Percentiles rank a stretch among this genome's conserved stretches.
Conservation (phyloP, 768 basidiomycete genomes). For the Serpula lacrymans region DNA sequence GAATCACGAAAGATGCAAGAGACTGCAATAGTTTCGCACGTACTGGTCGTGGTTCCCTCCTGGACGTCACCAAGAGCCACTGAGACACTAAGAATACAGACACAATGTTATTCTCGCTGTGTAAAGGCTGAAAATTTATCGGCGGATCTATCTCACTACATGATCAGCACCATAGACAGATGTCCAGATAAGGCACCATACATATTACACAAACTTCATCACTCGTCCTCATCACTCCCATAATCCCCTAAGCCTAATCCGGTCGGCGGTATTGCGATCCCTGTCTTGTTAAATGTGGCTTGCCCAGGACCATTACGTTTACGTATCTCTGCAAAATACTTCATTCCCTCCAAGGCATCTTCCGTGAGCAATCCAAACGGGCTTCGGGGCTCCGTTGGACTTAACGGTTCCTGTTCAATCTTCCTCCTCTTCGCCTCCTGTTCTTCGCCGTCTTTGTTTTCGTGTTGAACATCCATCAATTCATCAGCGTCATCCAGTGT, state of each 20-base stretch:
- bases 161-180: too few species aligned
- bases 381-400: slow-evolving; percentile 30
- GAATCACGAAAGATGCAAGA: too few species aligned
- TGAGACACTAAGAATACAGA: too few species aligned
- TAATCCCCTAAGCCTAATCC: slow-evolving; percentile 71
- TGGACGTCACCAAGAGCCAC: too few species aligned
- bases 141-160: too few species aligned
- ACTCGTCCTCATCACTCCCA: slow-evolving; percentile 69
- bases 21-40: too few species aligned
- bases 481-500: slow-evolving; percentile 34
- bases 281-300: background rate
- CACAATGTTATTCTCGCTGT: too few species aligned
- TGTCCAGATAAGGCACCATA: too few species aligned
- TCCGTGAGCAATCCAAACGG: slow-evolving; percentile 66
- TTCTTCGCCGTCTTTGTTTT: slow-evolving; percentile 34
- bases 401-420: slow-evolving; percentile 24
- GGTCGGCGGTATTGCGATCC: slow-evolving; percentile 29
- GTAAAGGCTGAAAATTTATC: too few species aligned
- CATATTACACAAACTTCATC: slow-evolving; percentile 10
- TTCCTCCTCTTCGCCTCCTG: slow-evolving; percentile 37
- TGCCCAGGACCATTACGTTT: slow-evolving; percentile 49
- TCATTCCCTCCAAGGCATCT: slow-evolving; percentile 86
- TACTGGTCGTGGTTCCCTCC: too few species aligned
- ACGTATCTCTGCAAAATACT: slow-evolving; percentile 87
- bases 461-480: slow-evolving; percentile 21